Base-by-base conservation (phyloP, 2,329 filamentous ascomycete species). In the Penicillium sp. region DNA sequence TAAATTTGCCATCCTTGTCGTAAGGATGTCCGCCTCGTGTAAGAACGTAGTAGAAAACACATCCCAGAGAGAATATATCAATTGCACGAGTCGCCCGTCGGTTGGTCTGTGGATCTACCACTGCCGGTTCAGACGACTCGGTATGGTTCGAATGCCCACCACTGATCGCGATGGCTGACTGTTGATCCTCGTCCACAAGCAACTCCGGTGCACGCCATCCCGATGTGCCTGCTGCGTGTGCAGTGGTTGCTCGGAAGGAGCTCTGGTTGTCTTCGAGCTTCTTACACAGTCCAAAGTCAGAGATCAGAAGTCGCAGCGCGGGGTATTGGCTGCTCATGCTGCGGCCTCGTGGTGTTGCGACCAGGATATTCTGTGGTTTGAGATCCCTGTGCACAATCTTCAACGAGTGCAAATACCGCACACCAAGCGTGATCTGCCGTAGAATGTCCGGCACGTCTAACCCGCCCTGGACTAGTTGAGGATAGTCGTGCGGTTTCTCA, bases 11-110 rank as follows among this genome's bases (percentile, higher is more conserved):
- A 56, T 94, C 92, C 61, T 91, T 92, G 69, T 97, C 93, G 66
- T 95, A 99, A 0, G 94, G 94, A 71, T 99, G 94, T 1, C 83
- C 84, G 16, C 94, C 94, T 60, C 91, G 89, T 1, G 93, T 97
- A 59, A 99, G 81, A n/a, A 97, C 92, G 71, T 97, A 99, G 76
- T 92, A 97, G 78, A 97, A 99, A n/a, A 99, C 91, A 53, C 96
- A 88, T 1, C 94, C 94, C 35, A 99, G 82, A 0, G 92, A 96
- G 76, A 99, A 99, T 24, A 99, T 96, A 69, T 99, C 94, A 60
- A 97, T 97, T 8, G 94, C 90, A 47, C 94, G 88, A 47, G 96
- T 99, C 6, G 95, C 93, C 52, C 94, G 89, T 58, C 91, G 87
- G 63, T 84, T 85, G 4, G 78, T 80, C 50, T 79, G 63, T 66